These are phyloP conservation scores for Wickerhamiella musiphila DNA, from an alignment of 805 yeast species.

Conservation along the genomic window DNA sequence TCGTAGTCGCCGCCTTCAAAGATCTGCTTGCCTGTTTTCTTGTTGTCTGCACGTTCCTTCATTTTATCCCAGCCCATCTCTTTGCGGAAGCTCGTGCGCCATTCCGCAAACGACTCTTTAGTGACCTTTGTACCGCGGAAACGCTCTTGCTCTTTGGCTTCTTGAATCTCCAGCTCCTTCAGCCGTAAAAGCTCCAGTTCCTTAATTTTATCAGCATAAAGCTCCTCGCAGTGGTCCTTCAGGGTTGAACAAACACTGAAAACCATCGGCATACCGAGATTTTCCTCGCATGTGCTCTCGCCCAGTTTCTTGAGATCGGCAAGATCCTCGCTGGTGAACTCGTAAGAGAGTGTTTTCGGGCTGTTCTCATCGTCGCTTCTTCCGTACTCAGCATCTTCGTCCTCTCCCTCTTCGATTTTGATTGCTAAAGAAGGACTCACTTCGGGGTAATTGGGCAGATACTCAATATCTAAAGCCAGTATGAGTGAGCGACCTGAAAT, in stretches of 20 bases:
- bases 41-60: conserved; percentile 42
- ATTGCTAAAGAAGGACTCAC: conserved; percentile 30
- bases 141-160: conserved; percentile 72
- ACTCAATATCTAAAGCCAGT: conserved; percentile 40
- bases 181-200: conserved; percentile 41
- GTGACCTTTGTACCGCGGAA: conserved; percentile 87
- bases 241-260: conserved; percentile 61
- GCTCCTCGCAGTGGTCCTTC: conserved; percentile 64
- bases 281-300: conserved; percentile 38
- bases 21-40: conserved; percentile 72
- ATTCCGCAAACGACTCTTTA: conserved; percentile 44
- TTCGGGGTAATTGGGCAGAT: conserved; percentile 73
- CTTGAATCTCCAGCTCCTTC: conserved; percentile 40
- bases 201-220: conserved; percentile 42
- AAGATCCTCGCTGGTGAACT: conserved; percentile 29
- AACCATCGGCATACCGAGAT: conserved; percentile 81
- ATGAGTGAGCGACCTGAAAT: conserved; percentile 46
- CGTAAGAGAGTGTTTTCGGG: conserved; percentile 22
- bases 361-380: conserved; percentile 28
- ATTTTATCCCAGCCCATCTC: conserved; percentile 57
- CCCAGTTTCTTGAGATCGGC: conserved; percentile 12
- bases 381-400: conserved; percentile 32
- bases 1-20: conserved; percentile 80
- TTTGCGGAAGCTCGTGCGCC: conserved; percentile 57
- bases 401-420: conserved; percentile 25